Evolutionary conservation across 2,329 filamentous ascomycete genomes (phyloP), one percentile per base, ranked within the genome.

Genomic region (Apiospora koreana): DNA sequence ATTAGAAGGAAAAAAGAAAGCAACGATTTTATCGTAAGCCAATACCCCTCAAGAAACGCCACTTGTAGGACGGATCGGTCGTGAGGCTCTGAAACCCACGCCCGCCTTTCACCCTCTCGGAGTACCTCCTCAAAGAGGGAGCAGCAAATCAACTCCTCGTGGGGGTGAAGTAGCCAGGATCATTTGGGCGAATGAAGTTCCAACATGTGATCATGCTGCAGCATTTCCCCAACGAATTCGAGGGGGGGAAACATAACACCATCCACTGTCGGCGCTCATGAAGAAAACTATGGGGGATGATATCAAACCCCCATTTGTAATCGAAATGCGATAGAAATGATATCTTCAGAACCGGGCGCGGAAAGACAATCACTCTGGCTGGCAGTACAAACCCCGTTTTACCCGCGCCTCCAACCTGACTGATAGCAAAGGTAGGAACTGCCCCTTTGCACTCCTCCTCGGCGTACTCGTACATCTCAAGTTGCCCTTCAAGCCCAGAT

Each of bases 41-140:
- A 62, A 38, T 38, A 62, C 28, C 18, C 12, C 31, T 38, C 21
- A 10, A 38, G 31, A 38, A 62, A 62, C 21, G 18, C 31, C 4
- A 38, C 31, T 12, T n/a, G 54, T 38, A 35, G 16, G 35, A 38
- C 54, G 31, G 31, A 62, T 35, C 54, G 28, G 28, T 31, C 38
- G 14, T 62, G 54, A 35, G 28, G 54, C 54, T 38, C 54, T 58
- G 50, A 58, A 58, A 58, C 50, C 54, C 54, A 28, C 31, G 54
- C 54, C 54, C 54, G 21, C 18, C 54, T 23, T 62, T 58, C 25
- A 3, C 48, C 25, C 48, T 54, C 25, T 58, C 50, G 50, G 50
- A 58, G 50, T 58, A 58, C 50, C 50, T 58, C 50, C 50, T 58
- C 50, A 62, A 38, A 62, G 31, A 62, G 54, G 54, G 54, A 38